Percentiles rank a stretch among this genome's conserved stretches.
Conservation (phyloP, 306 rosid species). For the Lathyrus sativus region DNA sequence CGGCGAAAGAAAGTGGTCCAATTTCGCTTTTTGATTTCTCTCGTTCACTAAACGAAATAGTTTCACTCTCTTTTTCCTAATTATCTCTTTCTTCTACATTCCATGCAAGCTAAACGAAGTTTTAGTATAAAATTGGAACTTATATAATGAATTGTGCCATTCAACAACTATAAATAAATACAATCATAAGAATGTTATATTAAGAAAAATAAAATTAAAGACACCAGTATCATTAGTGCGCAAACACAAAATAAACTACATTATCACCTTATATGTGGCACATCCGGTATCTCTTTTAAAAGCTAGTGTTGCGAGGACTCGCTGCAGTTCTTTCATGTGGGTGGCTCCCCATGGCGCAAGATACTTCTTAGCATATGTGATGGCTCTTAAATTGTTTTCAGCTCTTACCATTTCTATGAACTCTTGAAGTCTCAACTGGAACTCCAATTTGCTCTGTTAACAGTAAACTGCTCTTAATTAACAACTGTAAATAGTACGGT, state of each 20-base stretch:
- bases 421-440: constrained; percentile 96
- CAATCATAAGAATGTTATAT: constrained; percentile 10
- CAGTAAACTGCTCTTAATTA: constrained; percentile 45
- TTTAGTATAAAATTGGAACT: constrained; percentile 4
- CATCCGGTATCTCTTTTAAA: constrained; percentile 83
- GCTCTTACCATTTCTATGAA: constrained; percentile 93
- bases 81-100: not conserved
- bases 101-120: not conserved
- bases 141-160: constrained; percentile 16
- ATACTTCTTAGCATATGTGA: constrained; percentile 78
- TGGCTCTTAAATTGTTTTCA: constrained; percentile 79
- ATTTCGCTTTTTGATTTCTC: not conserved
- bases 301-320: constrained; percentile 78
- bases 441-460: constrained; percentile 88
- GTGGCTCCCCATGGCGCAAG: constrained; percentile 89
- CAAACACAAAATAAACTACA: constrained; percentile 13
- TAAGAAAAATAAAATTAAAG: not conserved
- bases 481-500: constrained; percentile 3
- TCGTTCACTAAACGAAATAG: not conserved
- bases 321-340: constrained; percentile 90
- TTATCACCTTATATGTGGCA: constrained; percentile 79
- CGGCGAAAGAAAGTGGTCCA: not conserved
- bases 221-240: constrained; percentile 10
- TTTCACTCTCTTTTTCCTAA: not conserved
- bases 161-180: constrained; percentile 29